These are phyloP conservation scores for Bisporella sp. DNA, from an alignment of 2,329 filamentous ascomycete genomes.

Conservation along the genomic window DNA sequence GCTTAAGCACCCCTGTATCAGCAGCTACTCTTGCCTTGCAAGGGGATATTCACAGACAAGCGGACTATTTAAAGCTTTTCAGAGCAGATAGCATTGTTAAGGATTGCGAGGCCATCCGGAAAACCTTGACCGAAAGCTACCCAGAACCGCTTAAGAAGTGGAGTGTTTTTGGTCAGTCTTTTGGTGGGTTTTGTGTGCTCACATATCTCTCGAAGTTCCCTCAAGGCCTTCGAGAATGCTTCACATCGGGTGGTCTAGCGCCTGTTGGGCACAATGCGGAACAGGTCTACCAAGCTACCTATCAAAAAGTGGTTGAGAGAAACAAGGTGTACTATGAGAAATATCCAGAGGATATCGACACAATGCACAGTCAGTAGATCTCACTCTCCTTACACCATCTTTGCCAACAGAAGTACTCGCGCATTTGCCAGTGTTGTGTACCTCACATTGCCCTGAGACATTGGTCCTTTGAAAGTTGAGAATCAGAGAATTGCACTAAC, in stretches of 20 bases:
- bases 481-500: neutral
- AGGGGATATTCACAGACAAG: slow-evolving; percentile 61
- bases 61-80: slow-evolving; percentile 75
- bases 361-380: slow-evolving; percentile 42
- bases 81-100: slow-evolving; percentile 85
- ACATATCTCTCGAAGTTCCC: slow-evolving; percentile 81
- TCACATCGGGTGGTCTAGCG: slow-evolving; percentile 77
- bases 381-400: neutral
- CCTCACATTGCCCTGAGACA: too few relatives aligned
- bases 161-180: slow-evolving; percentile 85
- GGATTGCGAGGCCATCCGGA: slow-evolving; percentile 80
- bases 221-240: slow-evolving; percentile 72
- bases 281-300: slow-evolving; percentile 68
- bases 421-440: too few relatives aligned
- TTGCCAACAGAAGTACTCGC: neutral
- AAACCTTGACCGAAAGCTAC: slow-evolving; percentile 63
- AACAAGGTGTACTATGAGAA: slow-evolving; percentile 74
- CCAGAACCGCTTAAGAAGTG: slow-evolving; percentile 67
- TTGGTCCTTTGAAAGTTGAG: too few relatives aligned
- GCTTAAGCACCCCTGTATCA: slow-evolving; percentile 74
- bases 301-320: slow-evolving; percentile 59
- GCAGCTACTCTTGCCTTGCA: slow-evolving; percentile 61
- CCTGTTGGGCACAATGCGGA: slow-evolving; percentile 67
- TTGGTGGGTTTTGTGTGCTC: slow-evolving; percentile 79
- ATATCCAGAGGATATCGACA: slow-evolving; percentile 70